phyloP scores from a whole-genome alignment of 2,329 filamentous ascomycete genomes.

The Fusarium sp. region DNA sequence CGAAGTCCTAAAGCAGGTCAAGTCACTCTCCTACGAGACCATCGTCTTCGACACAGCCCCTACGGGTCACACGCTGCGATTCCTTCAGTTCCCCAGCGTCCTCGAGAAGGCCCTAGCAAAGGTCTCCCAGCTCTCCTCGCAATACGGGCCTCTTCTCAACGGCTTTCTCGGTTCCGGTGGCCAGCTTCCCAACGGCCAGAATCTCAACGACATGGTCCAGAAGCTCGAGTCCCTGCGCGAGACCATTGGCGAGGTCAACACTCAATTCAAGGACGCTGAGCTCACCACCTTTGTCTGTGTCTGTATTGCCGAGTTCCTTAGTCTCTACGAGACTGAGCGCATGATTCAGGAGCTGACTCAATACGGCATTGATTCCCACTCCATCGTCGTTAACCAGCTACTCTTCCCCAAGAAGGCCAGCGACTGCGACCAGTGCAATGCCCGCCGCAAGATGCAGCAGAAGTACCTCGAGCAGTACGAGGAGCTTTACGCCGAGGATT shows the following conservation, averaged over 20 bases:
- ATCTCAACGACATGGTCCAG: constrained; percentile 88
- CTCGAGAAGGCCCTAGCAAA: constrained; percentile 99
- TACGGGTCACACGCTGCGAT: constrained; percentile 96
- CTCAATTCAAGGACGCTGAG: constrained; percentile 96
- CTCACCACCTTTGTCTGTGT: constrained; percentile 98
- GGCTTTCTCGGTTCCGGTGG: constrained; percentile 85
- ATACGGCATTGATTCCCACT: constrained; percentile 95
- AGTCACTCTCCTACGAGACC: constrained; percentile 97
- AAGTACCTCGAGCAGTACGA: constrained; percentile 99
- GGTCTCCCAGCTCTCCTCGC: constrained; percentile 89
- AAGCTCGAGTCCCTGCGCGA: constrained; percentile 94
- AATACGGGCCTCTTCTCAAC: constrained; percentile 96
- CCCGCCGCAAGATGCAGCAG: constrained; percentile 96
- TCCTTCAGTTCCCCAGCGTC: constrained; percentile 97
- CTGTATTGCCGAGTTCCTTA: constrained; percentile 97
- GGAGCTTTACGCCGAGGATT: constrained; percentile 93
- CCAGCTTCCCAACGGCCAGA: constrained; percentile 88
- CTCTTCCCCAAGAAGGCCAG: constrained; percentile 89
- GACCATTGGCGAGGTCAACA: constrained; percentile 95
- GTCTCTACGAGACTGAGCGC: constrained; percentile 96
- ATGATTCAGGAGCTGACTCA: constrained; percentile 98
- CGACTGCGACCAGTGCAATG: constrained; percentile 94
- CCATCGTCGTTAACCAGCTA: constrained; percentile 98
- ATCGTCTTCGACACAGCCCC: constrained; percentile 99
- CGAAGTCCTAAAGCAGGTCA: constrained; percentile 99